Evolutionary conservation across 2,329 filamentous ascomycete genomes (phyloP).

Genomic region (Talaromyces sp.): DNA sequence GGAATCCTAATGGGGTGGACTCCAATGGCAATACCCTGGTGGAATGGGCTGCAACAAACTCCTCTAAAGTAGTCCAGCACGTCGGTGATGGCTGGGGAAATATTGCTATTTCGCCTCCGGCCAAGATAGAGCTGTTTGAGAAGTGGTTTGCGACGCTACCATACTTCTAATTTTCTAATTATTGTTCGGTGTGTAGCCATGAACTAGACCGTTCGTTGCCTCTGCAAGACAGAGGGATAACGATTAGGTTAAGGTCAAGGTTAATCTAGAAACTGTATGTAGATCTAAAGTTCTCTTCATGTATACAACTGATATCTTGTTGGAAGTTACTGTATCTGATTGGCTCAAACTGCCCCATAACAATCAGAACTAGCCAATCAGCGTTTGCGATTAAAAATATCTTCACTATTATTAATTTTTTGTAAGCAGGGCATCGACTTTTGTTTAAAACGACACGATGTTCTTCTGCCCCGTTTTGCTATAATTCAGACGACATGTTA

Average conservation of each 20-base stretch:
- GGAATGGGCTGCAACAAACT: neutral
- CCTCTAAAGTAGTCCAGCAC: neutral
- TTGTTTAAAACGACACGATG: neutral
- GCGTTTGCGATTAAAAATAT: neutral
- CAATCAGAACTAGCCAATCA: neutral
- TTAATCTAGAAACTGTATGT: too few species aligned
- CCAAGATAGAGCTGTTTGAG: neutral
- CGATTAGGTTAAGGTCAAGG: too few species aligned
- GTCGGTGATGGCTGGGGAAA: neutral
- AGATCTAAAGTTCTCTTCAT: too few species aligned
- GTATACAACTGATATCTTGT: neutral
- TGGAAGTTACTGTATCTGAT: neutral
- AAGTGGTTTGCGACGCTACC: neutral
- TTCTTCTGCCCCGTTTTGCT: neutral
- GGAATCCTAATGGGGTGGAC: slow-evolving; percentile 23
- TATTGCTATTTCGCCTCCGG: neutral
- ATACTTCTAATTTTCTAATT: neutral
- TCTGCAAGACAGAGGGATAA: too few species aligned
- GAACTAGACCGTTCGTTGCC: neutral
- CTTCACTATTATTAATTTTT: neutral
- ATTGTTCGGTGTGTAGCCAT: neutral
- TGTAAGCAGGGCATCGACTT: neutral
- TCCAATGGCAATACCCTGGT: neutral
- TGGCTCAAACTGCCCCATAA: neutral
- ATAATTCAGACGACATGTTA: neutral